These are phyloP conservation scores for Castanospermum australe DNA, from an alignment of 306 rosid genomes.

Conservation along the genomic window DNA sequence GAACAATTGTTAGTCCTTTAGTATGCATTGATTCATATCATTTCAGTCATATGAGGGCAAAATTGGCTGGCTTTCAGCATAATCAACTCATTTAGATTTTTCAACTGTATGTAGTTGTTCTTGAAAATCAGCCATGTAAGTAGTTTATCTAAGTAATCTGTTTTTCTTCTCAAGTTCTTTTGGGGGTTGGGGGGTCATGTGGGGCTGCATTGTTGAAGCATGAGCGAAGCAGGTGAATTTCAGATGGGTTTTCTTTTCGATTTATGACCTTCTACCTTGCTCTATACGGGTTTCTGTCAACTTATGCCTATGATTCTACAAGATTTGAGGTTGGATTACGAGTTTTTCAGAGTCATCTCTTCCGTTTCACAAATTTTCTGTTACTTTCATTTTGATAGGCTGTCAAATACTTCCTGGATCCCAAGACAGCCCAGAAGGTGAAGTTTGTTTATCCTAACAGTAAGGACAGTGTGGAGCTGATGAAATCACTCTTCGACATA, in stretches of 20 bases:
- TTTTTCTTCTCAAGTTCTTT: background rate
- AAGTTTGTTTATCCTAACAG: constrained; percentile 75
- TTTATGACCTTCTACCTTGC: background rate
- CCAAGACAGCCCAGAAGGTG: constrained; percentile 80
- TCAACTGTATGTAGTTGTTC: background rate
- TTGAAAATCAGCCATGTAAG: background rate
- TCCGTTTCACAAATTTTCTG: constrained; percentile 10
- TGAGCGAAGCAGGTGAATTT: background rate
- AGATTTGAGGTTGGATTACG: constrained; percentile 3
- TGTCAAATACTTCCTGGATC: constrained; percentile 71
- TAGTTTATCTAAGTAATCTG: background rate
- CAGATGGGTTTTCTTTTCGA: background rate
- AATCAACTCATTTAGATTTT: background rate
- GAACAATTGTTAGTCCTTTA: background rate
- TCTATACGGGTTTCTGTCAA: background rate
- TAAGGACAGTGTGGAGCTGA: constrained; percentile 72
- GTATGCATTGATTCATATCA: background rate
- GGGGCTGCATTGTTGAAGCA: too few species aligned
- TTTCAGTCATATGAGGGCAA: background rate
- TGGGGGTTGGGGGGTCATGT: background rate
- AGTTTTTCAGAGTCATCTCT: background rate
- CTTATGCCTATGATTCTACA: background rate
- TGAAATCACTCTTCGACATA: constrained; percentile 75
- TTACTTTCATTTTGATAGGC: constrained; percentile 47
- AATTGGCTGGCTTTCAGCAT: background rate